Evolutionary conservation across 345 rosid species (phyloP).

Genomic region (Populus tremula): DNA sequence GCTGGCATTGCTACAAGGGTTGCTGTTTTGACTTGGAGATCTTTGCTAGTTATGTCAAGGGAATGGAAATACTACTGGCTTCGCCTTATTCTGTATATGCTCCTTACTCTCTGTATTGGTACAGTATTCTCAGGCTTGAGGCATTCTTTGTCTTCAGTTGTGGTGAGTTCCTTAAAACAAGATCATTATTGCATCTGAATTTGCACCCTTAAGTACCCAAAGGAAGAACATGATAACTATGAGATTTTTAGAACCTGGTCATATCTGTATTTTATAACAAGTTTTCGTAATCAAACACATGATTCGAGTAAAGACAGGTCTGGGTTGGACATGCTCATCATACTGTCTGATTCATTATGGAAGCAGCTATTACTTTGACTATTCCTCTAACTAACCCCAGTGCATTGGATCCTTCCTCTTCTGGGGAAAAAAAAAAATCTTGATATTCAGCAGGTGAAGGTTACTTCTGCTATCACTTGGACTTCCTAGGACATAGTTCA

Average conservation of each 20-base stretch:
- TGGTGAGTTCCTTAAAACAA: conserved; percentile 48
- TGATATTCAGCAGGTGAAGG: not conserved
- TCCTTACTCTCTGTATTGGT: conserved; percentile 73
- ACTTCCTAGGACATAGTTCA: not conserved
- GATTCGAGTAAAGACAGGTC: not conserved
- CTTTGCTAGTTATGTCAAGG: conserved; percentile 88
- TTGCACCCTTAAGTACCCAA: not conserved
- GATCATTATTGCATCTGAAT: not conserved
- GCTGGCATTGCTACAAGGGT: conserved; percentile 71
- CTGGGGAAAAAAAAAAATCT: not conserved
- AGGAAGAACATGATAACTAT: not conserved
- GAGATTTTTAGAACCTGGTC: not conserved
- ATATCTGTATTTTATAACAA: not conserved
- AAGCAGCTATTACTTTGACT: not conserved
- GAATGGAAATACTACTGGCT: conserved; percentile 99
- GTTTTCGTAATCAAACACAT: not conserved
- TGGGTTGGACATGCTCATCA: not conserved
- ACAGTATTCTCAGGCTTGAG: conserved; percentile 88
- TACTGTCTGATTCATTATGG: not conserved
- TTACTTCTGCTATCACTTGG: not conserved
- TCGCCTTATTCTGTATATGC: conserved; percentile 79
- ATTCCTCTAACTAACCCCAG: not conserved
- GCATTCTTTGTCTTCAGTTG: conserved; percentile 89
- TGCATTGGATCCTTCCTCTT: not conserved
- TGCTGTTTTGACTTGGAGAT: conserved; percentile 96